Conservation (phyloP, 192 early-diverging fungal species). For the Lobosporangium transversale region DNA sequence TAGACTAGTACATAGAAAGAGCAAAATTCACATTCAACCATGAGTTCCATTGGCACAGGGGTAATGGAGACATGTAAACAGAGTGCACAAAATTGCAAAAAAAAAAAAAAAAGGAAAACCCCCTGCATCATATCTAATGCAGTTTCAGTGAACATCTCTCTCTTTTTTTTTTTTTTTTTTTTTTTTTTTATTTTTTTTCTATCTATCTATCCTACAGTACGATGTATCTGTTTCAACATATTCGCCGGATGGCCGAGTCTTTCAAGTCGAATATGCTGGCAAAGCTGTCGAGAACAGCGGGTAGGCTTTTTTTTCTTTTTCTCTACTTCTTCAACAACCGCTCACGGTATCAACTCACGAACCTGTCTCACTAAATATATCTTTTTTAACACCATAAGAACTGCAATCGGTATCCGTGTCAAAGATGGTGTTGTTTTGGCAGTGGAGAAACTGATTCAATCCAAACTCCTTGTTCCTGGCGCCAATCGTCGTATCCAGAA, state of each 20-base stretch:
- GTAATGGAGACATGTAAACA: constrained; percentile 55
- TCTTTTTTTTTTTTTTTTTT: neutral
- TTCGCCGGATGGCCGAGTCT: constrained; percentile 98
- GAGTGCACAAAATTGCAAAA: neutral
- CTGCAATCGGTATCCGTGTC: constrained; percentile 91
- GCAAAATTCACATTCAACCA: constrained; percentile 37
- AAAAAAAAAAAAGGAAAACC: neutral
- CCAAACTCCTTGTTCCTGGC: constrained; percentile 91
- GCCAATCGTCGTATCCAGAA: constrained; percentile 94
- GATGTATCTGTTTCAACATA: constrained; percentile 98
- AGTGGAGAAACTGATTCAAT: constrained; percentile 94
- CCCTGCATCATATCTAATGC: neutral
- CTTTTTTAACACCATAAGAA: constrained; percentile 59
- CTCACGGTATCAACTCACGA: no score
- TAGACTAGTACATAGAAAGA: neutral
- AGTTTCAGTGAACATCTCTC: neutral
- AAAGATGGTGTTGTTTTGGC: constrained; percentile 97
- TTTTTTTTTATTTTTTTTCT: constrained; percentile 22
- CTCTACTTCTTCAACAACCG: neutral
- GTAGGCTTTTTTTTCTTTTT: constrained; percentile 53
- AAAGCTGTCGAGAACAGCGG: constrained; percentile 99
- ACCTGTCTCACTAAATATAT: no score
- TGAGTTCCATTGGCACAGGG: constrained; percentile 94
- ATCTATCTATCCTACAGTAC: constrained; percentile 68
- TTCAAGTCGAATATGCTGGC: constrained; percentile 98